These are phyloP conservation scores for Psilocybe mexicana DNA, from an alignment of 1,284 basidiomycete genomes.

Conservation along the genomic window DNA sequence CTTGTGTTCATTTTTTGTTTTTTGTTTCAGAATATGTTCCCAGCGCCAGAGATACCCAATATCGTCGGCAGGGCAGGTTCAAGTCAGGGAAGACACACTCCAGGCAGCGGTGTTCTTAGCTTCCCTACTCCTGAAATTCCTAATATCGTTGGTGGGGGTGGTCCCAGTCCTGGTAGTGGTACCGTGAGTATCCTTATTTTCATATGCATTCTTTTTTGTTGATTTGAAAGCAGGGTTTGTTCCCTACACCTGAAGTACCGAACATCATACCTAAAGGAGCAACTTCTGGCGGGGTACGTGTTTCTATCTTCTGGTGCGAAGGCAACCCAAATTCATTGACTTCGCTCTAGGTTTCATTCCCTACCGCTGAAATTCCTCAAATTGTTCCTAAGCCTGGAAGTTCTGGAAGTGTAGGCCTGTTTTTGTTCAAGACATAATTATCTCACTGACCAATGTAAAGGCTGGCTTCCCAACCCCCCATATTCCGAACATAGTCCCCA, in stretches of 20 bases:
- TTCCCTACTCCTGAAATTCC: not conserved
- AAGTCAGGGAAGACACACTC: not conserved
- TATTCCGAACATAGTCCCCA: not conserved
- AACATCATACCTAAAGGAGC: slow-evolving; percentile 1
- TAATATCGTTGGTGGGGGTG: not conserved
- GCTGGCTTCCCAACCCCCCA: not conserved
- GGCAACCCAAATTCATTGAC: not conserved
- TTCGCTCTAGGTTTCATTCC: not conserved
- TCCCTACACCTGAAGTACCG: not conserved
- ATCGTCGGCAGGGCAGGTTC: not conserved
- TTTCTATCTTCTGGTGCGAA: not conserved
- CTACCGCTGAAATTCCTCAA: not conserved
- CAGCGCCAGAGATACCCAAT: not conserved
- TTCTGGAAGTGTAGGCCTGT: not conserved
- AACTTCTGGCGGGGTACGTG: not conserved
- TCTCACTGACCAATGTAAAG: not conserved
- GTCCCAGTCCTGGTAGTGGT: not conserved
- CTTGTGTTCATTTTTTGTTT: not conserved
- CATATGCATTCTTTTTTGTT: not conserved
- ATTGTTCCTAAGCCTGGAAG: not conserved
- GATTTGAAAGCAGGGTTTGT: not conserved
- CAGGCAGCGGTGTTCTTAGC: not conserved
- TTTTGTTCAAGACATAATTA: not conserved
- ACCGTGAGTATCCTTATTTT: not conserved
- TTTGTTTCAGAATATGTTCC: not conserved